Evolutionary conservation across 2,329 filamentous ascomycete species (phyloP).

Genomic region (Microthyrium microscopicum): DNA sequence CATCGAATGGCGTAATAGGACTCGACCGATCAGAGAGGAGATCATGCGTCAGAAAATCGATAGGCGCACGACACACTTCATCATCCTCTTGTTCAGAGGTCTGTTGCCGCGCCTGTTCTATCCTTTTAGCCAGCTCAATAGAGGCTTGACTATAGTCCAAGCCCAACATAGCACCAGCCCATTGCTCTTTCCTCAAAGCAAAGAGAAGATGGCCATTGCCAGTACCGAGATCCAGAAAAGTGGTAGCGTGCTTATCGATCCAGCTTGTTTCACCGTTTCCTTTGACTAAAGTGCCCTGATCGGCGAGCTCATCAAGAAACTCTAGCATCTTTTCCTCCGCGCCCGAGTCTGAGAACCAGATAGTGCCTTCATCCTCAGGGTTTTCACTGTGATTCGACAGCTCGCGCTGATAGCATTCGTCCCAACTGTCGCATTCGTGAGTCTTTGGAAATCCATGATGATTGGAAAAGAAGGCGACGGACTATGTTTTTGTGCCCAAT

Average conservation of each 20-base stretch:
- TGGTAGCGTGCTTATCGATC: slow-evolving; percentile 22
- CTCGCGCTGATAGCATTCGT: slow-evolving; percentile 55
- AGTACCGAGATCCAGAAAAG: slow-evolving; percentile 76
- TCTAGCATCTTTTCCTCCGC: slow-evolving; percentile 66
- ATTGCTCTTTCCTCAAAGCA: slow-evolving; percentile 52
- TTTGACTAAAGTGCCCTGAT: slow-evolving; percentile 28
- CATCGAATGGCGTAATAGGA: slow-evolving; percentile 60
- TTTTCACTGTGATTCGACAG: slow-evolving; percentile 54
- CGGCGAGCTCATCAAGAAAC: slow-evolving; percentile 39
- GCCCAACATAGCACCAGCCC: slow-evolving; percentile 56
- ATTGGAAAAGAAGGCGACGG: background rate
- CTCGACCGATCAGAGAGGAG: slow-evolving; percentile 10
- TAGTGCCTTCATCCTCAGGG: slow-evolving; percentile 65
- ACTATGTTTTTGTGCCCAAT: slow-evolving; percentile 10
- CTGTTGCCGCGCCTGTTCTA: slow-evolving; percentile 23
- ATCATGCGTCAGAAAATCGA: slow-evolving; percentile 6
- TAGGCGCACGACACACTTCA: background rate
- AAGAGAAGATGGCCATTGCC: slow-evolving; percentile 91
- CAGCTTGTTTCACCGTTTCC: slow-evolving; percentile 8
- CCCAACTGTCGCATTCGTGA: too few species aligned
- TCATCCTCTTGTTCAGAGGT: background rate
- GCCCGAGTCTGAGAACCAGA: slow-evolving; percentile 91
- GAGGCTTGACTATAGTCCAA: slow-evolving; percentile 74
- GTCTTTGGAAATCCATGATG: too few species aligned
- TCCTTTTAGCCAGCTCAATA: slow-evolving; percentile 53